Evolutionary conservation across 495 filamentous ascomycete genomes (phyloP).

Genomic region (Talaromyces proteolyticus): DNA sequence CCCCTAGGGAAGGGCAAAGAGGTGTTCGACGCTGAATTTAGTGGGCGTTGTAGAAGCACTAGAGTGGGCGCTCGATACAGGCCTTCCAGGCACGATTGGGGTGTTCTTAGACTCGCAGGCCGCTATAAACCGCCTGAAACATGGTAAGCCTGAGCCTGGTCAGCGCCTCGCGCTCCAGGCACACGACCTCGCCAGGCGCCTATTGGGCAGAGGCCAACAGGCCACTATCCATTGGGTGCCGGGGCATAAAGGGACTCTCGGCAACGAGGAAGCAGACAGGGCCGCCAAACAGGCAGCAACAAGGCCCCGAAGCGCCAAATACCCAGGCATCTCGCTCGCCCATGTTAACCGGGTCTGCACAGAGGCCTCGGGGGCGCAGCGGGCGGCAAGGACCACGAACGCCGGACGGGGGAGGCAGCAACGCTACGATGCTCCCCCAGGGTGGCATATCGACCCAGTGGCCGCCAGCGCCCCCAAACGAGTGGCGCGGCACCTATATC

Average conservation of each 20-base stretch:
- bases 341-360: background rate
- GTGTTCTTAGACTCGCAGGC: constrained; percentile 3
- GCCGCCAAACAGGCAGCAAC: constrained; percentile 5
- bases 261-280: constrained; percentile 11
- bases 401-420: no score
- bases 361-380: no score
- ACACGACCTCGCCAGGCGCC: background rate
- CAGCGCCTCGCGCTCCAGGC: background rate
- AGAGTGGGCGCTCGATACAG: background rate
- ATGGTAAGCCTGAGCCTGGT: background rate
- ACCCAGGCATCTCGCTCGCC: background rate
- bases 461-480: no score
- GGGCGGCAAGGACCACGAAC: no score
- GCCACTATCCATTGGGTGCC: constrained; percentile 9
- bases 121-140: constrained; percentile 2
- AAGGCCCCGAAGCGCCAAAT: background rate
- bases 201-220: background rate
- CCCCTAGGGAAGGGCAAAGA: no score
- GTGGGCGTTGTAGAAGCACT: background rate
- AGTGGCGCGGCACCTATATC: no score
- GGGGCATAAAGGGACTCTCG: constrained; percentile 8
- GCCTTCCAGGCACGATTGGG: background rate
- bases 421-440: no score
- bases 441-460: no score
- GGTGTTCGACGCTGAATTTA: constrained; percentile 5